These are phyloP conservation scores for Collybiopsis luxurians DNA, from an alignment of 768 basidiomycete genomes.

Conservation along the genomic window DNA sequence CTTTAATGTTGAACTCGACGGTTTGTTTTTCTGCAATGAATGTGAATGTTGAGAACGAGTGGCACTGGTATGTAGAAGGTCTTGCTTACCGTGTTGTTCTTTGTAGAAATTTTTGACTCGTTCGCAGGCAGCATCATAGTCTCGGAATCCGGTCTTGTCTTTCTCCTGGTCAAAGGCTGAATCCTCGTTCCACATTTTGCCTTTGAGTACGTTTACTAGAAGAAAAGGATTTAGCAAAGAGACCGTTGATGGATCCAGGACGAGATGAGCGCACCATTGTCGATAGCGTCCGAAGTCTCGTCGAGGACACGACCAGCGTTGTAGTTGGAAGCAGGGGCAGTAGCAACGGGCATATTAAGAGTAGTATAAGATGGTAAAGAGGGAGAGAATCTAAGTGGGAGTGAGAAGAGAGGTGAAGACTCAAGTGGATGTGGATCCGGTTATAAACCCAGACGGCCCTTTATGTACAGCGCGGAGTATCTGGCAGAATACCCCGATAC, in stretches of 20 bases:
- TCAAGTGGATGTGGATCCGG: not conserved
- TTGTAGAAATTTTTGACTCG: slow-evolving; percentile 77
- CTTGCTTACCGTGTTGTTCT: slow-evolving; percentile 65
- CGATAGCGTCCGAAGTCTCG: slow-evolving; percentile 44
- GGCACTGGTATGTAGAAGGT: not conserved
- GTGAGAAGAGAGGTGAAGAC: not conserved
- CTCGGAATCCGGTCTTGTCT: slow-evolving; percentile 67
- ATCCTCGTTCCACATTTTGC: slow-evolving; percentile 53
- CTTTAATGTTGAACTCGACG: slow-evolving; percentile 76
- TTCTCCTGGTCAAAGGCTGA: slow-evolving; percentile 59
- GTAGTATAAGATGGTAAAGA: not conserved
- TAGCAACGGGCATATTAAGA: slow-evolving; percentile 3
- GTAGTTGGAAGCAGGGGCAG: not conserved
- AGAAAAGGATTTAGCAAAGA: not conserved
- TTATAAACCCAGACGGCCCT: too few relatives aligned
- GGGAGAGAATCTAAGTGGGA: not conserved
- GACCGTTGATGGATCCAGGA: not conserved
- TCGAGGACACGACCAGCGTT: slow-evolving; percentile 32
- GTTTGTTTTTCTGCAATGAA: slow-evolving; percentile 74
- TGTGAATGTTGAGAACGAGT: not conserved
- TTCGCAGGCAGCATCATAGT: slow-evolving; percentile 75
- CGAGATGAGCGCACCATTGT: slow-evolving; percentile 34
- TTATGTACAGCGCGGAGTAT: too few relatives aligned
- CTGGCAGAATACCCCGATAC: too few relatives aligned
- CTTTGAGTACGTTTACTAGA: slow-evolving; percentile 69